A percentile compares a stretch with the other conserved stretches of the same genome.
These are phyloP conservation scores for Gynostemma pentaphyllum DNA, from an alignment of 306 rosid species.

Conservation along the genomic window DNA sequence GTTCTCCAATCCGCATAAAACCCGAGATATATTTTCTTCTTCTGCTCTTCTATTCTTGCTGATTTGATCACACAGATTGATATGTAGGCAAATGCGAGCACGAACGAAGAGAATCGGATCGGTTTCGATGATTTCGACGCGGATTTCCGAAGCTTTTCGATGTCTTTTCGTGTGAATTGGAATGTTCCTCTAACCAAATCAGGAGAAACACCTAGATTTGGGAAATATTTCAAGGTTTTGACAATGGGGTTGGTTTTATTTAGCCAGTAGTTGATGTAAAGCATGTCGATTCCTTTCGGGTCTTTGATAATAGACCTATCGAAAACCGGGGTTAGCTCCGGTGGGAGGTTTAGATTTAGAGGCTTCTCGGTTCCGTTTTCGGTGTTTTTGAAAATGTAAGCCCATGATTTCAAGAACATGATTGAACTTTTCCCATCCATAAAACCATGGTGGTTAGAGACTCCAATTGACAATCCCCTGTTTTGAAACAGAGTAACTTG, in stretches of 20 bases:
- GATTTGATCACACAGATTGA: constrained; percentile 24
- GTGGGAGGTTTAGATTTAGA: neutral
- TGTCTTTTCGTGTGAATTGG: constrained; percentile 13
- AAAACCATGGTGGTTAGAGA: constrained; percentile 31
- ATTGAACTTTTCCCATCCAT: constrained; percentile 38
- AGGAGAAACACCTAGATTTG: neutral
- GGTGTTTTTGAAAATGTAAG: constrained; percentile 15
- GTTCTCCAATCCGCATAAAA: constrained; percentile 19
- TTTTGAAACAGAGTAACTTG: constrained; percentile 41
- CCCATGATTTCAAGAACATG: constrained; percentile 46
- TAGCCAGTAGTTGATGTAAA: constrained; percentile 4
- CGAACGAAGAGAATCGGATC: constrained; percentile 25
- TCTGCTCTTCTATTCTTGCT: constrained; percentile 4
- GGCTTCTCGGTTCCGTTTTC: neutral
- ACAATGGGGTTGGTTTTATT: constrained; percentile 3
- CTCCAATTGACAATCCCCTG: constrained; percentile 34
- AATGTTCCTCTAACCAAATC: constrained; percentile 26
- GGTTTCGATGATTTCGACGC: neutral
- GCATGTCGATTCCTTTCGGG: constrained; percentile 4
- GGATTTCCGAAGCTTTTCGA: neutral
- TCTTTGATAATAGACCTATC: constrained; percentile 28
- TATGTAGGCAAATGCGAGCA: constrained; percentile 18
- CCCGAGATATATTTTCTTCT: neutral
- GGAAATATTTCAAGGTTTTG: constrained; percentile 17
- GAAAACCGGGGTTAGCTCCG: constrained; percentile 26